Evolutionary conservation across 768 basidiomycete species (phyloP), one percentile per base, ranked within the genome.

Genomic region (Macrocybe gigantea): DNA sequence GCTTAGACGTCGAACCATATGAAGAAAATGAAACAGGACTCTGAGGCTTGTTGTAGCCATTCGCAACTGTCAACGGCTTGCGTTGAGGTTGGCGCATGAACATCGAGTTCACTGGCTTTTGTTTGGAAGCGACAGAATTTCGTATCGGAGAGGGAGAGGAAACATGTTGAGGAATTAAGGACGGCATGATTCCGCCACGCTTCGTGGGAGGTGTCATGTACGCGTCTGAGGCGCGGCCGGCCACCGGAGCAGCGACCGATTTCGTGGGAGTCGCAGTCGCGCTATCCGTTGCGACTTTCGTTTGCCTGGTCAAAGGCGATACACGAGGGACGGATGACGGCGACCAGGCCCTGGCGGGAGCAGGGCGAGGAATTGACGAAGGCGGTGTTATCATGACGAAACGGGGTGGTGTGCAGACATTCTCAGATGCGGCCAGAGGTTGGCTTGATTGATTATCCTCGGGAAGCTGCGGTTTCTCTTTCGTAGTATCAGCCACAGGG

Each of bases 1-100:
- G 74, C 62, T 72, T 72, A 74, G 68, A 71, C 52, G 69, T 69
- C 79, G 79, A 83, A 81, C 82, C 80, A 74, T 82, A 78, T 75
- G 68, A 34, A 52, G 51, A 57, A 50, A 51, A 52, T 41, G 47
- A 43, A 41, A 49, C 14, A 33, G 43, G 46, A 55, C 60, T 55
- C 51, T 56, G 56, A 53, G 48, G 54, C 50, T 58, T 62, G 49
- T 53, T 41, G 56, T 52, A 50, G 50, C 58, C 57, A 49, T 43
- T 58, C 51, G 53, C 52, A 53, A 63, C 49, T 51, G 62, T 54
- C 49, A 65, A 53, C 44, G 72, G 65, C 56, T 66, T 71, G 45
- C 70, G 77, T 49, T 56, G 58, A 10, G 71, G 73, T 48, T 72
- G 73, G 36, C 66, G 74, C 50, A 72, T 72, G 49, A 73, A 76